phyloP scores from a whole-genome alignment of 2,329 filamentous ascomycete genomes.

The Gnomoniopsis smithogilvyi region DNA sequence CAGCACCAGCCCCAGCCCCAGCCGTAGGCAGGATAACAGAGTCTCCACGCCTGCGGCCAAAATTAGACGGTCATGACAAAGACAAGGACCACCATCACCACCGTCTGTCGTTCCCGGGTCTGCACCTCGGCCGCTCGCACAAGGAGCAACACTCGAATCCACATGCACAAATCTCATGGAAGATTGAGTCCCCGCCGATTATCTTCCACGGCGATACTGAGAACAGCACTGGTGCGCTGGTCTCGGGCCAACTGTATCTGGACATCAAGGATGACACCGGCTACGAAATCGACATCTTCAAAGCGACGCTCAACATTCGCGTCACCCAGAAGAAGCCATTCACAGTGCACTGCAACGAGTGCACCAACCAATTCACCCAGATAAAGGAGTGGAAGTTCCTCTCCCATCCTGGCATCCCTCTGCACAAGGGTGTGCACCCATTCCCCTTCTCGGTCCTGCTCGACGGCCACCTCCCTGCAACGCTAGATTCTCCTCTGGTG shows the following conservation, averaged over 20 bases:
- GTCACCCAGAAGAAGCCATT: constrained; percentile 80
- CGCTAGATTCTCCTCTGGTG: constrained; percentile 70
- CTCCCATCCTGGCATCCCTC: constrained; percentile 43
- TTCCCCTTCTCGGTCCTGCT: constrained; percentile 90
- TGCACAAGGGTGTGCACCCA: constrained; percentile 61
- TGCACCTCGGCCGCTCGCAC: constrained; percentile 39
- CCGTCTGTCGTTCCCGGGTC: constrained; percentile 36
- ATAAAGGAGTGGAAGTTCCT: constrained; percentile 79
- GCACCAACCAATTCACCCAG: constrained; percentile 67
- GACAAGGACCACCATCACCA: constrained; percentile 34
- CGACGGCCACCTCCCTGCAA: constrained; percentile 80
- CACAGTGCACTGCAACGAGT: constrained; percentile 73
- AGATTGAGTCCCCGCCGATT: constrained; percentile 81
- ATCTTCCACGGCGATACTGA: constrained; percentile 76
- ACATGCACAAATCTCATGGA: constrained; percentile 47
- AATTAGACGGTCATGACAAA: constrained; percentile 9
- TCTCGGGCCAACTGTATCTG: constrained; percentile 79
- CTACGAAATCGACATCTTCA: constrained; percentile 68
- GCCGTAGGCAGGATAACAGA: constrained; percentile 22
- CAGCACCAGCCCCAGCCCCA: constrained; percentile 15
- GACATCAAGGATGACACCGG: constrained; percentile 60
- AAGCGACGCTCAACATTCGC: constrained; percentile 67
- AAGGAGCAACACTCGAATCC: constrained; percentile 38
- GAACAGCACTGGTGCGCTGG: constrained; percentile 76
- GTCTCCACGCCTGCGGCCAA: constrained; percentile 13